Evolutionary conservation across 192 early-diverging fungal genomes (phyloP).

Genomic region (Endogone sp.): DNA sequence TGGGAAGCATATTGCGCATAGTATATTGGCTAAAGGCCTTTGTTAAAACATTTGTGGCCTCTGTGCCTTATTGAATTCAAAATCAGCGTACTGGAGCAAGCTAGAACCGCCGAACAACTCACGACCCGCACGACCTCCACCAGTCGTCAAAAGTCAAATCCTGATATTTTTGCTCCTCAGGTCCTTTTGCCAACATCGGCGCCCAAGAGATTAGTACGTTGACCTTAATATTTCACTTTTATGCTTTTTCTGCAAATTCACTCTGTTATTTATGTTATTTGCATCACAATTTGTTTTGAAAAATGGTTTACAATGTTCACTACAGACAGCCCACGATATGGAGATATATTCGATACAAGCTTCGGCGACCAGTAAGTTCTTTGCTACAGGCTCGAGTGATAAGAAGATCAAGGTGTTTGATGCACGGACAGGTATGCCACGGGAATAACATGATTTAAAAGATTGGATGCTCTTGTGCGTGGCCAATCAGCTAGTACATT

Average conservation of each 20-base stretch:
- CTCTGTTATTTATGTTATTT: slow-evolving; percentile 2
- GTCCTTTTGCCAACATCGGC: slow-evolving; percentile 37
- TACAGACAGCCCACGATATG: slow-evolving; percentile 59
- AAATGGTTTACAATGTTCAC: too few species aligned
- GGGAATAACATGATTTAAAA: too few species aligned
- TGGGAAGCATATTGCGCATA: background rate
- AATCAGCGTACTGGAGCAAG: background rate
- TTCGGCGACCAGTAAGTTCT: slow-evolving; percentile 59
- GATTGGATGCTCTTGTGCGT: too few species aligned
- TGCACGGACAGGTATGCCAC: slow-evolving; percentile 65
- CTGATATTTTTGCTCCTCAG: slow-evolving; percentile 3
- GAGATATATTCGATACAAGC: slow-evolving; percentile 83
- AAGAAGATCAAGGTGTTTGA: slow-evolving; percentile 79
- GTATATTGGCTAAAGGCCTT: background rate
- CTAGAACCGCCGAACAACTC: background rate
- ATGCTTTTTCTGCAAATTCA: background rate
- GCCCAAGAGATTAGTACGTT: slow-evolving; percentile 35
- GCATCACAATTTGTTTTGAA: too few species aligned
- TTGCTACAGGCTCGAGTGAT: slow-evolving; percentile 81
- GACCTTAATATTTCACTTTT: background rate
- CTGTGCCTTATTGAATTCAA: background rate
- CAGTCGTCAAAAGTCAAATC: slow-evolving; percentile 8
- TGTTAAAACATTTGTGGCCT: background rate
- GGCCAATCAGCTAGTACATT: too few species aligned
- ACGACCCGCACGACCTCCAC: too few species aligned